phyloP scores from a whole-genome alignment of 441 rosid genomes.

The Erodium texanum region DNA sequence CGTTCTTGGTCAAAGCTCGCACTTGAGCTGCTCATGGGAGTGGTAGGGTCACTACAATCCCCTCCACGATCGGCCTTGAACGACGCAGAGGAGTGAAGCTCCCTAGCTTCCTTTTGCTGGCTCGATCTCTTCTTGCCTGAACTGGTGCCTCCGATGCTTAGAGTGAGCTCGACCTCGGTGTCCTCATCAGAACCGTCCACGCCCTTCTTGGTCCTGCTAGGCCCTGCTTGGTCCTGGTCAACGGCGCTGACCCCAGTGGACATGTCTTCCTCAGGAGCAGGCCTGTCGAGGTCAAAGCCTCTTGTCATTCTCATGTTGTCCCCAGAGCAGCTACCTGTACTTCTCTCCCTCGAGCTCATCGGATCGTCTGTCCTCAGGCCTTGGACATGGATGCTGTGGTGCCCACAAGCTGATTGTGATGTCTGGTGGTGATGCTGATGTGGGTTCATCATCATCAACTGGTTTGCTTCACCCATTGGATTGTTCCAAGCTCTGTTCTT shows the following conservation, averaged over 20 bases:
- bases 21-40: constrained; percentile 48
- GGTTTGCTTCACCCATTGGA: constrained; percentile 1
- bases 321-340: constrained; percentile 34
- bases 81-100: constrained; percentile 25
- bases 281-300: constrained; percentile 36
- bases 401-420: too few species aligned
- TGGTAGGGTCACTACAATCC: constrained; percentile 38
- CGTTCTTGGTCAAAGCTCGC: constrained; percentile 47
- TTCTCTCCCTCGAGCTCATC: constrained; percentile 34
- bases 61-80: constrained; percentile 27
- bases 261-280: constrained; percentile 27
- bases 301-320: constrained; percentile 26
- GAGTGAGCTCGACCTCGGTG: constrained; percentile 50
- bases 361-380: constrained; percentile 22
- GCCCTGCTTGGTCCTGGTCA: too few species aligned
- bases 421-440: too few species aligned
- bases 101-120: constrained; percentile 8
- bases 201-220: constrained; percentile 12
- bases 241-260: constrained; percentile 21
- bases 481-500: constrained; percentile 26
- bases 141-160: constrained; percentile 49
- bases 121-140: not conserved
- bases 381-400: too few species aligned
- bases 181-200: constrained; percentile 36
- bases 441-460: not conserved